A percentile compares a stretch with the other conserved stretches of the same genome.
Conservation (phyloP, 73 alveolate genomes). For the Halteria grandinella region DNA sequence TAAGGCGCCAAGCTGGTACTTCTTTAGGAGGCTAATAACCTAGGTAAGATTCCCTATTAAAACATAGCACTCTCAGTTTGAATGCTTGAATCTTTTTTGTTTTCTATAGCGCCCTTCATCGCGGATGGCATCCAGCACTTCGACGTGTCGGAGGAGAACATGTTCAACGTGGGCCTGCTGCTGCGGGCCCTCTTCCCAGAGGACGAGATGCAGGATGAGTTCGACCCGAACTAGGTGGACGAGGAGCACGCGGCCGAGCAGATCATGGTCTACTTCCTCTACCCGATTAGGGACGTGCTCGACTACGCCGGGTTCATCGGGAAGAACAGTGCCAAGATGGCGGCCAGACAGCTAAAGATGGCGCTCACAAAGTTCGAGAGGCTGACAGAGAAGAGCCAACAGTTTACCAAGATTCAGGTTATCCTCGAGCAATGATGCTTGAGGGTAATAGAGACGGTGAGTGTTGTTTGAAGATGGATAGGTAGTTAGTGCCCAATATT, state of each 20-base stretch:
- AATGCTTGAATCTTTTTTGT: background rate
- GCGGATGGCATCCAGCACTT: background rate
- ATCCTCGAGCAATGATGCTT: too few species aligned
- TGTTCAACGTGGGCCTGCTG: background rate
- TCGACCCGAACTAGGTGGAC: conserved; percentile 19
- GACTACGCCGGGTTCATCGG: conserved; percentile 8
- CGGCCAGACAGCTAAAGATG: background rate
- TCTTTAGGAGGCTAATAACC: background rate
- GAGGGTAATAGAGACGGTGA: too few species aligned
- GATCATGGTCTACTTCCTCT: conserved; percentile 15
- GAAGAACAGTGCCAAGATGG: background rate
- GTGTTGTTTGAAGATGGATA: too few species aligned
- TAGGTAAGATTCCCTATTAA: background rate
- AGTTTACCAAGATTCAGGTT: background rate
- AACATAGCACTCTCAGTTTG: background rate
- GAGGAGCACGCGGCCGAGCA: conserved; percentile 17
- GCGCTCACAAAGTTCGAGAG: background rate
- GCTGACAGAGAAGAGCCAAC: background rate
- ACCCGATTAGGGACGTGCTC: conserved; percentile 6
- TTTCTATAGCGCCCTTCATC: conserved; percentile 13
- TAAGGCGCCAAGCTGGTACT: conserved; percentile 33
- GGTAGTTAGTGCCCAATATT: too few species aligned
- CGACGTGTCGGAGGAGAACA: background rate
- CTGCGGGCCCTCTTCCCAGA: background rate
- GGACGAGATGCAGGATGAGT: conserved; percentile 17